Evolutionary conservation across 768 basidiomycete species (phyloP).

Genomic region (Tricholomella constricta): DNA sequence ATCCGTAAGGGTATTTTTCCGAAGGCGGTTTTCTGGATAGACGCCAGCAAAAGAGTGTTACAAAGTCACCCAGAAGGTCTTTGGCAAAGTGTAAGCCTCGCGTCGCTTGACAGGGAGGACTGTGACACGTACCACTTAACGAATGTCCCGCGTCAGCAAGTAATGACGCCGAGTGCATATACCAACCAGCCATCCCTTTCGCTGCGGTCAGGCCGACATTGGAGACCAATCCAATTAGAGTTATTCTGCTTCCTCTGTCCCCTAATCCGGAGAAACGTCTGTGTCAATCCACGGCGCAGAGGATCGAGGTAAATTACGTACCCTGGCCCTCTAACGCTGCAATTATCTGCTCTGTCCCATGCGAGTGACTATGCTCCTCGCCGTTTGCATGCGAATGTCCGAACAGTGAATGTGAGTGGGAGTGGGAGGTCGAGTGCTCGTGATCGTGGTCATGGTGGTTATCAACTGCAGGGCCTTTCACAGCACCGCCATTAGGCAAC

Average conservation of each 20-base stretch:
- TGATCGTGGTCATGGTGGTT: conserved; percentile 32
- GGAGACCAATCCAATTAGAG: conserved; percentile 78
- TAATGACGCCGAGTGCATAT: conserved; percentile 86
- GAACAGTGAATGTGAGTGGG: conserved; percentile 61
- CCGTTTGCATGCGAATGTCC: conserved; percentile 67
- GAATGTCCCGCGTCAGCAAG: conserved; percentile 96
- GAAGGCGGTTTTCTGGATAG: conserved; percentile 83
- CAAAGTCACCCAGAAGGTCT: conserved; percentile 90
- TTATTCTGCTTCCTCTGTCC: conserved; percentile 82
- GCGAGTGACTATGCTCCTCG: conserved; percentile 53
- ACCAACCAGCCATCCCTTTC: conserved; percentile 89
- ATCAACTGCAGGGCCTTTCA: conserved; percentile 16
- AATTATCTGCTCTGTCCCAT: conserved; percentile 69
- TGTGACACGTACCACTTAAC: conserved; percentile 63
- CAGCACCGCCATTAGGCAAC: not conserved
- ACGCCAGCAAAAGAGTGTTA: conserved; percentile 87
- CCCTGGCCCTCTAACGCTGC: conserved; percentile 67
- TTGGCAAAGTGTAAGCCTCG: conserved; percentile 12
- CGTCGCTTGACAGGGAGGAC: not conserved
- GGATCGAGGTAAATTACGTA: conserved; percentile 32
- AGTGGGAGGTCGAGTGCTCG: conserved; percentile 51
- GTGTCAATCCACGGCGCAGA: not conserved
- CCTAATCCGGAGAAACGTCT: conserved; percentile 39
- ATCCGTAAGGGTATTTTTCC: conserved; percentile 80
- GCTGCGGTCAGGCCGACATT: conserved; percentile 81